Evolutionary conservation across 495 filamentous ascomycete species (phyloP), one percentile per base, ranked within the genome.

Genomic region (Penicillium bialowiezense): DNA sequence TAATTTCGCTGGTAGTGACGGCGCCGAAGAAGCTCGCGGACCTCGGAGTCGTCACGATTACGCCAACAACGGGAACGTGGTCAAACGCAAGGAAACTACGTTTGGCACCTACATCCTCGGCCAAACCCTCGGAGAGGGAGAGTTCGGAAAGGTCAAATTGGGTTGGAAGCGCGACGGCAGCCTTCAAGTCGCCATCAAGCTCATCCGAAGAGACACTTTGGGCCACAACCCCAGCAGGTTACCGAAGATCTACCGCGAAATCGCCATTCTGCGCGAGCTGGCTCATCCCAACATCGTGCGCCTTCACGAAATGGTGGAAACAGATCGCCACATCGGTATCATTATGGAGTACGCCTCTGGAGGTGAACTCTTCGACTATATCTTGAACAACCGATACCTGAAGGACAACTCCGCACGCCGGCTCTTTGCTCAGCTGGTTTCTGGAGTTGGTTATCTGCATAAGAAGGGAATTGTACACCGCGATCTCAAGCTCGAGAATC

Each of bases 391-490:
- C 64, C 84, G 93, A 28, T 97, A 96, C 64, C 77, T 99, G 32
- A 97, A 97, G 64, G 93, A 99, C 69, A 81, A 88, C 43, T 82
- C 90, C 12, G 93, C 93, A 18, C 82, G 95, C 40, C 81, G 91
- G 41, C 71, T 99, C 18, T 99, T 99, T 69, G 93, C 93, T 29
- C 93, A 99, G 66, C 77, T 99, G 10, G 87, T 97, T 3, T 97
- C 93, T 8, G 93, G 93, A 15, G 93, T 99, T 19, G 93, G 93
- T 17, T 99, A 99, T 71, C 76, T 99, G 50, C 93, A 99, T 70
- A 97, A 97, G 69, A 99, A 97, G 67, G 93, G 93, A 34, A 99
- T 99, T 62, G 92, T 99, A 18, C 93, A 99, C 60, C 86, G 93
- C 59, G 93, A 99, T 71, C 75, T 99, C 44, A 99, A 99, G 69